Evolutionary conservation across 495 filamentous ascomycete species (phyloP).

Genomic region (Talaromyces adpressus): DNA sequence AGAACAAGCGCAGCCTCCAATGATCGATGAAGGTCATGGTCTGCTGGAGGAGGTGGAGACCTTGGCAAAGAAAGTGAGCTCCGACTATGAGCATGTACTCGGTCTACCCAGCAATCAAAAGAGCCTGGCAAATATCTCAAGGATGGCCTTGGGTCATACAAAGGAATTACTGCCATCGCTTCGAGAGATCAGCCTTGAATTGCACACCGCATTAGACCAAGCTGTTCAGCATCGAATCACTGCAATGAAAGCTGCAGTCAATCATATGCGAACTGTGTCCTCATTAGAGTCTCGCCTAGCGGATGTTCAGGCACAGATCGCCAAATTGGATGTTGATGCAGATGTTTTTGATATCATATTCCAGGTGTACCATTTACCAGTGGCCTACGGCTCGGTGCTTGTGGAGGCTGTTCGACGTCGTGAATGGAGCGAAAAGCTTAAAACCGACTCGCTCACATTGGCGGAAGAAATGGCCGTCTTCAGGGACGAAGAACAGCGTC

Average conservation of each 20-base stretch:
- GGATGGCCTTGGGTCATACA: conserved; percentile 80
- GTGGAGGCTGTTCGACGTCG: conserved; percentile 77
- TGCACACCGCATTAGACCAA: conserved; percentile 64
- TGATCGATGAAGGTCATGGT: conserved; percentile 39
- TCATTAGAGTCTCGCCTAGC: conserved; percentile 66
- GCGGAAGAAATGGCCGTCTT: conserved; percentile 87
- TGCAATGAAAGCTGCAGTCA: conserved; percentile 49
- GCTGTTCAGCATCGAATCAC: conserved; percentile 57
- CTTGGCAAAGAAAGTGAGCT: conserved; percentile 74
- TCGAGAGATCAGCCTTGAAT: conserved; percentile 59
- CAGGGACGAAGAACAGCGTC: conserved; percentile 83
- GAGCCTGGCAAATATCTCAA: conserved; percentile 72
- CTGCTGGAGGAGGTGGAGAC: conserved; percentile 81
- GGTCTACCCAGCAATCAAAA: conserved; percentile 60
- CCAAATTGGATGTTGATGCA: conserved; percentile 59
- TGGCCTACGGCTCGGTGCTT: conserved; percentile 80
- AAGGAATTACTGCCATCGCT: conserved; percentile 81
- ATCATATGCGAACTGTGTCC: conserved; percentile 74
- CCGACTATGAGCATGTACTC: conserved; percentile 76
- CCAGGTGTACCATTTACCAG: conserved; percentile 71
- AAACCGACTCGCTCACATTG: conserved; percentile 70
- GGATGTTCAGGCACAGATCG: conserved; percentile 62
- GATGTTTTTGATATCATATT: conserved; percentile 71
- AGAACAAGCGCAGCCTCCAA: conserved; percentile 22
- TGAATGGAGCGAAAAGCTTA: conserved; percentile 89